Evolutionary conservation across 2,329 filamentous ascomycete species (phyloP).

Genomic region (Ascochyta pisi): DNA sequence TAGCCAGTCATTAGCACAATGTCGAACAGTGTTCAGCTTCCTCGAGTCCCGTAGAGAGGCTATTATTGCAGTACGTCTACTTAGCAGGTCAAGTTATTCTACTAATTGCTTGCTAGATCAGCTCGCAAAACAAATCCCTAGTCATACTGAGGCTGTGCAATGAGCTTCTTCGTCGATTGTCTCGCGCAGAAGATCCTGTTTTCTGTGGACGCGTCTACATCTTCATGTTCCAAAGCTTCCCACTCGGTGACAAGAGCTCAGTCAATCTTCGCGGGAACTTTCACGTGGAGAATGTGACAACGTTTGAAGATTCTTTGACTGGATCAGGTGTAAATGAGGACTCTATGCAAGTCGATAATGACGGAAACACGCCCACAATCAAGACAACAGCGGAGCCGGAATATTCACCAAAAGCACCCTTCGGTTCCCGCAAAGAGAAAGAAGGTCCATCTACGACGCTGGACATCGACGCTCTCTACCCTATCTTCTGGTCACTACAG

Average conservation of each 20-base stretch:
- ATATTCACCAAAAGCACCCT: constrained; percentile 47
- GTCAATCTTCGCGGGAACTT: constrained; percentile 97
- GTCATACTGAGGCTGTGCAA: constrained; percentile 95
- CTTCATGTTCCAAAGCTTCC: constrained; percentile 98
- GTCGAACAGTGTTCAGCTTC: constrained; percentile 90
- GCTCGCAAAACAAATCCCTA: constrained; percentile 72
- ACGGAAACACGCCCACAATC: constrained; percentile 36
- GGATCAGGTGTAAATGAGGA: constrained; percentile 51
- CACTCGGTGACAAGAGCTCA: constrained; percentile 93
- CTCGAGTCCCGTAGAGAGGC: constrained; percentile 90
- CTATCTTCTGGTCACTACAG: constrained; percentile 93
- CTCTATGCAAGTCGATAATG: constrained; percentile 72
- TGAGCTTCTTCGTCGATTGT: constrained; percentile 88
- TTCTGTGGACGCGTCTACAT: constrained; percentile 98
- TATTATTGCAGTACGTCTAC: constrained; percentile 72
- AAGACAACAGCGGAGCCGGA: constrained; percentile 27
- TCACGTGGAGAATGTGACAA: constrained; percentile 92
- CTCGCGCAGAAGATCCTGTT: constrained; percentile 94
- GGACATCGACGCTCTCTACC: constrained; percentile 78
- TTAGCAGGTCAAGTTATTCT: background rate
- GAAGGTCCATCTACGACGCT: constrained; percentile 58
- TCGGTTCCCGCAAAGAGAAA: constrained; percentile 38
- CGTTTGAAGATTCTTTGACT: constrained; percentile 69
- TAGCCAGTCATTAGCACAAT: constrained; percentile 92
- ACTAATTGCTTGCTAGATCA: constrained; percentile 42